Conservation (phyloP, 1,284 basidiomycete genomes). For the Lignosus rhinocerotis region DNA sequence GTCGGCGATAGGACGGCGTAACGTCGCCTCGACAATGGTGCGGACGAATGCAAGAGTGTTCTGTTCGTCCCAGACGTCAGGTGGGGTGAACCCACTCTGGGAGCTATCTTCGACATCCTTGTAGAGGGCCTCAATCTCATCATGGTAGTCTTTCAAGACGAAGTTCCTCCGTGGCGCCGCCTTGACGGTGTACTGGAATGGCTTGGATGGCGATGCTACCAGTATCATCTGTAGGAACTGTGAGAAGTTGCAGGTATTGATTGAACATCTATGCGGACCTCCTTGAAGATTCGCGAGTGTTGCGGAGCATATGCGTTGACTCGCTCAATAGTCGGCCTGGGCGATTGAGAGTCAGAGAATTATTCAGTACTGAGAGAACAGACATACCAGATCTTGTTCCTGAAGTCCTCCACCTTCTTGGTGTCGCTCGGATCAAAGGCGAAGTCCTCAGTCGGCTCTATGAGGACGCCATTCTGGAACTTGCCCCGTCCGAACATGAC, state of each 20-base stretch:
- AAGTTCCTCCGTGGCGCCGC: conserved; percentile 34
- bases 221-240: conserved; percentile 35
- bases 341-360: not conserved
- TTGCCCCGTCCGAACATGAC: conserved; percentile 43
- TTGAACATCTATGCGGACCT: conserved; percentile 16
- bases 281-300: conserved; percentile 43
- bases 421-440: conserved; percentile 35
- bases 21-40: conserved; percentile 28
- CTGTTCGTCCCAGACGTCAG: conserved; percentile 30
- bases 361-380: not conserved
- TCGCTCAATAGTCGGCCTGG: conserved; percentile 39
- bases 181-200: conserved; percentile 40
- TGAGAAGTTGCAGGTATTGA: not conserved
- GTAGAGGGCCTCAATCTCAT: conserved; percentile 39
- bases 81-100: conserved; percentile 29
- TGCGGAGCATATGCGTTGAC: conserved; percentile 42
- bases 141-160: conserved; percentile 35
- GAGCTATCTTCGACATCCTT: conserved; percentile 30
- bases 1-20: conserved; percentile 28
- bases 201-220: conserved; percentile 34
- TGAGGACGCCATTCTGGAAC: conserved; percentile 44
- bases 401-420: conserved; percentile 31
- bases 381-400: conserved; percentile 37
- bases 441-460: conserved; percentile 37
- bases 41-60: conserved; percentile 31